Conservation (phyloP, 164 flowering plant species). For the Nymphaea colorata region DNA sequence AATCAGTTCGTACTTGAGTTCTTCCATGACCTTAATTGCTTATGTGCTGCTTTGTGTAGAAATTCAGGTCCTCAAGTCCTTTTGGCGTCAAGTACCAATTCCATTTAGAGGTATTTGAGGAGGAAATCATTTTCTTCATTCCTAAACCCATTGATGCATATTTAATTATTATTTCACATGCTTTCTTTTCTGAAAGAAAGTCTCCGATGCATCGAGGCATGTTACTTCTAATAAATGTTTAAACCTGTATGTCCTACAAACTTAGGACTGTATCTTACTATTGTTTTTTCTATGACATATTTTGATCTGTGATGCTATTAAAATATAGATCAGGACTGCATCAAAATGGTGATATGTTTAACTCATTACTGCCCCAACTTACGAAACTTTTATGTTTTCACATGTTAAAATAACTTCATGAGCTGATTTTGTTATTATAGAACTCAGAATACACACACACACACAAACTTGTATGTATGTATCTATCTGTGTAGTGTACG, state of each 20-base stretch:
- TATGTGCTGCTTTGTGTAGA: conserved; percentile 34
- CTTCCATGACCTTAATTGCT: background rate
- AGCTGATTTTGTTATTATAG: too few relatives aligned
- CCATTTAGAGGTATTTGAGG: conserved; percentile 70
- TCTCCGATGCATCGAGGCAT: background rate
- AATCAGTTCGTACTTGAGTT: background rate
- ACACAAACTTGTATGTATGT: too few relatives aligned
- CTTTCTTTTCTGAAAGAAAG: background rate
- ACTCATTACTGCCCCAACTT: too few relatives aligned
- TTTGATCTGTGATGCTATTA: too few relatives aligned
- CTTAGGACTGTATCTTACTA: background rate
- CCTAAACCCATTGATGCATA: background rate
- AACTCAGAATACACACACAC: too few relatives aligned
- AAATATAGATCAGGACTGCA: too few relatives aligned
- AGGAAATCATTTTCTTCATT: background rate
- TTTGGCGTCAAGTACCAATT: conserved; percentile 89
- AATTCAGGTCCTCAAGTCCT: conserved; percentile 69
- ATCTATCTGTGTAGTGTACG: too few relatives aligned
- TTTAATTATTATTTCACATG: background rate
- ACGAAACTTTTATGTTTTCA: too few relatives aligned
- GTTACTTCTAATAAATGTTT: too few relatives aligned
- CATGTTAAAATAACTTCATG: too few relatives aligned
- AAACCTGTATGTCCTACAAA: background rate
- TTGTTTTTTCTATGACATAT: too few relatives aligned
- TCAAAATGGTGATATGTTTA: too few relatives aligned